Base-by-base conservation (phyloP, 768 basidiomycete species). In the Boletus huronensis region DNA sequence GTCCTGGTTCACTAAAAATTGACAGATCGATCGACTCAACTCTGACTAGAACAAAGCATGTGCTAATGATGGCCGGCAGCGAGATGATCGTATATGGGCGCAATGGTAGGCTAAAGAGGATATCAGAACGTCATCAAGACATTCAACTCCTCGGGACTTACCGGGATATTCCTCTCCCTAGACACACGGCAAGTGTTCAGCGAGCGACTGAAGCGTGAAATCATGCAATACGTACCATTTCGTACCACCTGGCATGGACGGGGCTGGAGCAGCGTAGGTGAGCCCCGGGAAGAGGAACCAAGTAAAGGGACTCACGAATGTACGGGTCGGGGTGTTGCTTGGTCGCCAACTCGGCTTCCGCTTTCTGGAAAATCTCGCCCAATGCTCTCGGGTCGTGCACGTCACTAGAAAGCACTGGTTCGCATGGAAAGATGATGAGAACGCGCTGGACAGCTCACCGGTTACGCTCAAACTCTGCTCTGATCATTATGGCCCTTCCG, bases 391-490 rank as follows among this genome's bases (percentile, higher is more conserved):
- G 93, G 64, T 96, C 90, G 52, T 83, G 82, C 52, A 96, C 84
- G 65, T 94, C 77, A 46, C 93, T 96, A 54, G 17, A 48, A 49
- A 19, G 28, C 10, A 28, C 41, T 13, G 6, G 43, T 56, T 54
- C 6, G 36, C 48, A 52, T 5, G 11, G 16, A 28, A 23, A 23
- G 28, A 21, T 28, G 6, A 16, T 26, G 13, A 42, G 17, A 11
- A 50, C 16, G 48, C 81, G 54, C 31, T 14, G 10, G 21, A 19
- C 42, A 45, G 56, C 69, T 48, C 69, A 91, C 92, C 93, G 83
- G 79, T 98, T 93, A 62, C 80, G 75, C 76, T 98, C 96, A 69
- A 98, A 98, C 70, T 92, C 83, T 57, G 94, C 94, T 58, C 96
- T 77, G 59, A 98, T 91, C 70, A 87, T 76, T 63, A 95, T 72